Conservation (phyloP, 2,329 filamentous ascomycete species). For the Chaetomium sp. region DNA sequence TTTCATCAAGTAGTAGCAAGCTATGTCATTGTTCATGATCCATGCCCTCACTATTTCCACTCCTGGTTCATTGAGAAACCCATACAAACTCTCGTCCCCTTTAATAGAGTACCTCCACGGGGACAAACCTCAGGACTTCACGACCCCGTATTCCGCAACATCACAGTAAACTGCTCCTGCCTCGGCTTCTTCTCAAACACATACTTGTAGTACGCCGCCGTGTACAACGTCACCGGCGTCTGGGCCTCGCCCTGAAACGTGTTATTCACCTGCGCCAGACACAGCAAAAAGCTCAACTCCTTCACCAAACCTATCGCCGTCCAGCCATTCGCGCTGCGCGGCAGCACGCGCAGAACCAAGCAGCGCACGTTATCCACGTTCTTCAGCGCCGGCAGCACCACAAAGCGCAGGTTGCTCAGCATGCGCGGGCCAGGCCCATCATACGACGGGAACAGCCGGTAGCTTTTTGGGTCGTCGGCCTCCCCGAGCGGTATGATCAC, state of each 20-base stretch:
- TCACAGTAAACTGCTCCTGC: constrained; percentile 1
- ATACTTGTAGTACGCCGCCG: constrained; percentile 9
- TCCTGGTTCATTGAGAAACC: too few relatives aligned
- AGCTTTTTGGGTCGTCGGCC: not conserved
- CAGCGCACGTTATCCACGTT: not conserved
- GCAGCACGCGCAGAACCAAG: not conserved
- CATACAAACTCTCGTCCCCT: too few relatives aligned
- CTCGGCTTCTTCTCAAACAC: not conserved
- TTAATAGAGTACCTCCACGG: too few relatives aligned
- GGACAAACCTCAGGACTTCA: too few relatives aligned
- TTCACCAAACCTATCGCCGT: not conserved
- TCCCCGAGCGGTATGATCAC: not conserved
- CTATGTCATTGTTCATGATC: too few relatives aligned
- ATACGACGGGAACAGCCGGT: not conserved
- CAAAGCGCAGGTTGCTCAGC: constrained; percentile 2
- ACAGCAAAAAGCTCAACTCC: constrained; percentile 1
- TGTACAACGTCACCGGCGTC: constrained; percentile 3
- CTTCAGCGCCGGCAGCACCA: not conserved
- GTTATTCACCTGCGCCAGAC: not conserved
- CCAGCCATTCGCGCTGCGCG: not conserved
- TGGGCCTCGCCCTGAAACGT: not conserved
- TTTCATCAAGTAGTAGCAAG: too few relatives aligned
- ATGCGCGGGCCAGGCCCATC: not conserved
- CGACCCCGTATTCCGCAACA: not conserved
- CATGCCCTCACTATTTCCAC: too few relatives aligned